Conservation (phyloP, 2,329 filamentous ascomycete species). For the Pseudodiploospora longispora region DNA sequence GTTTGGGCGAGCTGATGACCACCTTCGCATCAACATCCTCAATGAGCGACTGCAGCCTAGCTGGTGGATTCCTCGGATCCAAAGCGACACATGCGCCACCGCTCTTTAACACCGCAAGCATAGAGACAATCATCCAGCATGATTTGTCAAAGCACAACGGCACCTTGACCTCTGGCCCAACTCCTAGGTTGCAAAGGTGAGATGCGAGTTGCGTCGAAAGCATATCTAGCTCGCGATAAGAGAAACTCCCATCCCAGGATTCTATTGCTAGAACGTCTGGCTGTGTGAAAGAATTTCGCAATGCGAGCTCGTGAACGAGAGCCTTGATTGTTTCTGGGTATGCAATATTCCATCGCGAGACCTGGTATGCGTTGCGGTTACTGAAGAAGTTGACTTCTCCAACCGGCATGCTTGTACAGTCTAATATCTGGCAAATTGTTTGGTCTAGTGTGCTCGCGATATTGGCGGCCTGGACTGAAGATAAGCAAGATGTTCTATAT, state of each 20-base stretch:
- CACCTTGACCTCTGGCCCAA: conserved; percentile 2
- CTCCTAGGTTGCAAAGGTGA: conserved; percentile 3
- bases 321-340: neutral
- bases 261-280: conserved; percentile 7
- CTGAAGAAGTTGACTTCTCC: neutral
- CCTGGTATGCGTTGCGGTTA: neutral
- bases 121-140: neutral
- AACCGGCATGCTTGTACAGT: neutral
- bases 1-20: neutral
- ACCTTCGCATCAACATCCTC: neutral
- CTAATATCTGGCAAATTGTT: neutral
- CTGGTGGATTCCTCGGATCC: neutral
- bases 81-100: neutral
- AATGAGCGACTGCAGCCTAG: neutral
- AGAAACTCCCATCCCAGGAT: conserved; percentile 13
- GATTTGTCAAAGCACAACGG: neutral
- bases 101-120: neutral
- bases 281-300: neutral
- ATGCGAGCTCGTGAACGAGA: neutral
- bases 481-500: neutral
- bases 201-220: conserved; percentile 10
- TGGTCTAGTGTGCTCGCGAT: neutral
- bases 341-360: neutral
- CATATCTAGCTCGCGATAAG: conserved; percentile 12
- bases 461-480: neutral